These are phyloP conservation scores for Rosa multiflora DNA, from an alignment of 306 rosid genomes.

Conservation along the genomic window DNA sequence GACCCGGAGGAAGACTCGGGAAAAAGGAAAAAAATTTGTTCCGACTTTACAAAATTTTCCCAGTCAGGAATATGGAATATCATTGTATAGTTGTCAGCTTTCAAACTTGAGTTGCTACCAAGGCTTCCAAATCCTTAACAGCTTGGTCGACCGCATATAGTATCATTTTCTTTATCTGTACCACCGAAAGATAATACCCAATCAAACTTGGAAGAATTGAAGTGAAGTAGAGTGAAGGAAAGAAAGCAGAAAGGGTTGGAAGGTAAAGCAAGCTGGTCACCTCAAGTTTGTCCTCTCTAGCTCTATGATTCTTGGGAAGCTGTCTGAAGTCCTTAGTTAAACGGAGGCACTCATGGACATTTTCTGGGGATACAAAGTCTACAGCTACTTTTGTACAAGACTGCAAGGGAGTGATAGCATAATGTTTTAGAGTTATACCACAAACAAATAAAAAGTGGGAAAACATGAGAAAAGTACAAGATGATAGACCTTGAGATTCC, in stretches of 20 bases:
- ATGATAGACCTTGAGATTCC: slow-evolving; percentile 66
- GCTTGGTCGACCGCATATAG: slow-evolving; percentile 63
- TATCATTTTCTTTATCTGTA: slow-evolving; percentile 80
- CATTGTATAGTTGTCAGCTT: not conserved
- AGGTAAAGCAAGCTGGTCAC: slow-evolving; percentile 27
- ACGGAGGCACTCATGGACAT: slow-evolving; percentile 67
- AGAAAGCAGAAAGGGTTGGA: not conserved
- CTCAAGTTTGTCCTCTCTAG: slow-evolving; percentile 91
- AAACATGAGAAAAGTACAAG: not conserved
- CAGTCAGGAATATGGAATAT: not conserved
- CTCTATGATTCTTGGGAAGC: slow-evolving; percentile 74
- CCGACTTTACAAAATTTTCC: not conserved
- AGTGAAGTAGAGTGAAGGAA: not conserved
- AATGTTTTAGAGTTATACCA: not conserved
- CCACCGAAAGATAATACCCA: slow-evolving; percentile 24
- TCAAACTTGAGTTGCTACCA: slow-evolving; percentile 11
- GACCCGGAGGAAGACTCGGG: not conserved
- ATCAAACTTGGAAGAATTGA: not conserved
- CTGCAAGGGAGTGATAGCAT: slow-evolving; percentile 34
- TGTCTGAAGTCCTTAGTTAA: slow-evolving; percentile 65
- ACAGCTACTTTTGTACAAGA: slow-evolving; percentile 86
- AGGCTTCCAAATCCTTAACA: slow-evolving; percentile 45
- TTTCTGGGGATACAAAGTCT: slow-evolving; percentile 85
- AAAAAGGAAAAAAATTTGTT: slow-evolving; percentile 1
- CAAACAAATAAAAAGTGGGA: not conserved